Evolutionary conservation across 108 stramenopile species (phyloP).

Genomic region (Mediolabrus comicus): DNA sequence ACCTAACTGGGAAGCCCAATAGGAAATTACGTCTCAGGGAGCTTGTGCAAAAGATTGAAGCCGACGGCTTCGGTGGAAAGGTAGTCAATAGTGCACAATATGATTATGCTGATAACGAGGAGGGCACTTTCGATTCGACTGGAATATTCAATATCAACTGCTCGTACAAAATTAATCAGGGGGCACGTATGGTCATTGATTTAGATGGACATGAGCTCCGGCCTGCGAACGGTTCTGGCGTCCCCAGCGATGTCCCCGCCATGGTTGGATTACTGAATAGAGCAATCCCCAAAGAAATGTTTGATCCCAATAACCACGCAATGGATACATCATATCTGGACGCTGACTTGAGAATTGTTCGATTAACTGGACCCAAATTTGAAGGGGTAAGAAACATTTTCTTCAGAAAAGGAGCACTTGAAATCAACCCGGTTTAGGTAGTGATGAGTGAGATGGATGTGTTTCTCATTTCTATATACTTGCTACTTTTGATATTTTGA

Average conservation of each 20-base stretch:
- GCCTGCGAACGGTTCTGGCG: constrained; percentile 42
- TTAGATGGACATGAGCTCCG: constrained; percentile 48
- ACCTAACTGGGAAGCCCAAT: constrained; percentile 42
- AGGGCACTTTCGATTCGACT: constrained; percentile 42
- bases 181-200: constrained; percentile 58
- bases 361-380: constrained; percentile 55
- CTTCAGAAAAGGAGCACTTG: constrained; percentile 48
- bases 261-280: constrained; percentile 57
- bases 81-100: constrained; percentile 56
- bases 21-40: constrained; percentile 47
- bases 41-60: constrained; percentile 50
- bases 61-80: constrained; percentile 48
- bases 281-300: constrained; percentile 68
- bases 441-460: not conserved
- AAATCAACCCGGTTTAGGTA: constrained; percentile 41
- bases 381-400: constrained; percentile 77
- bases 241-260: constrained; percentile 54
- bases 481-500: not conserved
- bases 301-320: constrained; percentile 63
- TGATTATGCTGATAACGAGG: constrained; percentile 53
- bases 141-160: constrained; percentile 58
- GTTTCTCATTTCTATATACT: not conserved
- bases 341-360: constrained; percentile 62
- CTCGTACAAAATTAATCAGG: constrained; percentile 66
- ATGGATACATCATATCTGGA: constrained; percentile 80